Conservation (phyloP, 768 basidiomycete species). For the Mycena olivaceomarginata region DNA sequence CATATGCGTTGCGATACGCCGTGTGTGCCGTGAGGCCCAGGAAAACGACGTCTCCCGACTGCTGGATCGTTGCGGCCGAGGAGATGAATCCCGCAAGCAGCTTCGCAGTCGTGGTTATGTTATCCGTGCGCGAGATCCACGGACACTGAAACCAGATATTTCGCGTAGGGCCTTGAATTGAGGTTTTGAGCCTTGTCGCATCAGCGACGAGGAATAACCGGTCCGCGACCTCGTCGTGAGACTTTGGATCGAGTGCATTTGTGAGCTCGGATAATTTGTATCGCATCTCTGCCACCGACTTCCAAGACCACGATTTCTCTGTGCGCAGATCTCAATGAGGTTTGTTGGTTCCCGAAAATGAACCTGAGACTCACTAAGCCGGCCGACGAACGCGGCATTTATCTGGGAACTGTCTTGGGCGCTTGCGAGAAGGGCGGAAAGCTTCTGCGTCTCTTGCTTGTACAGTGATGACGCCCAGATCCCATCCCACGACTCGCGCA, state of each 20-base stretch:
- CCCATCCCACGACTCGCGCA: constrained; percentile 24
- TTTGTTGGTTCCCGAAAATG: constrained; percentile 4
- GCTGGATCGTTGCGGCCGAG: constrained; percentile 20
- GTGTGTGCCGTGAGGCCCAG: constrained; percentile 18
- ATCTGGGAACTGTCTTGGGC: neutral
- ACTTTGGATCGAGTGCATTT: constrained; percentile 15
- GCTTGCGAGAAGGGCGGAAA: constrained; percentile 1
- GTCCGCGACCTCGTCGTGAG: constrained; percentile 18
- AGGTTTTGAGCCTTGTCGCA: neutral
- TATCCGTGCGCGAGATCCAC: neutral
- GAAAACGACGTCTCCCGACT: constrained; percentile 24
- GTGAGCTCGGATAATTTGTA: neutral
- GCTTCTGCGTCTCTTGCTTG: neutral
- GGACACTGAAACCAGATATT: constrained; percentile 13
- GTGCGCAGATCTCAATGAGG: constrained; percentile 1
- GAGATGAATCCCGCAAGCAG: constrained; percentile 17
- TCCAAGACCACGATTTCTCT: constrained; percentile 15
- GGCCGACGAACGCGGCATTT: neutral
- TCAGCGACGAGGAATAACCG: constrained; percentile 16
- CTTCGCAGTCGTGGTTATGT: neutral
- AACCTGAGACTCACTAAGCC: neutral
- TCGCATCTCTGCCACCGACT: neutral
- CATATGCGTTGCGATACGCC: constrained; percentile 3
- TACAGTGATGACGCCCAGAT: constrained; percentile 19
- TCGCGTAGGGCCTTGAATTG: constrained; percentile 17